Evolutionary conservation across 176 grass and related monocot genomes (phyloP).

Genomic region (Carex parvula): DNA sequence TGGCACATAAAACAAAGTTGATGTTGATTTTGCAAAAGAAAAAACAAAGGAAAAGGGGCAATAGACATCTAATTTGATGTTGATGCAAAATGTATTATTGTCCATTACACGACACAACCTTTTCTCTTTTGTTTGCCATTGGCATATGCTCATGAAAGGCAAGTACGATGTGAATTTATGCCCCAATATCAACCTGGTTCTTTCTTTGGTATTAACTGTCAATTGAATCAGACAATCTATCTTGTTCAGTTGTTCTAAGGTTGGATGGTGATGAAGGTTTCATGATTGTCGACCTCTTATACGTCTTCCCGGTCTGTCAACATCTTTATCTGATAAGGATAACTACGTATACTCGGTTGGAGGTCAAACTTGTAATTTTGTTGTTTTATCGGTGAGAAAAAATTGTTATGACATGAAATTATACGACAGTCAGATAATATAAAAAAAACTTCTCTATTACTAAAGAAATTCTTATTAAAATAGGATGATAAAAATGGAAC

Average conservation of each 20-base stretch:
- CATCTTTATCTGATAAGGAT: background rate
- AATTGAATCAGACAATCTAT: background rate
- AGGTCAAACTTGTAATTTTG: no score
- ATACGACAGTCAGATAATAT: no score
- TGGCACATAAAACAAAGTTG: background rate
- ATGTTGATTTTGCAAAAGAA: background rate
- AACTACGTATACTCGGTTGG: background rate
- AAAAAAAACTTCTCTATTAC: background rate
- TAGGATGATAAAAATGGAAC: background rate
- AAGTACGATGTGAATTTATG: background rate
- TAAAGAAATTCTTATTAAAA: background rate
- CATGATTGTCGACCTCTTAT: background rate
- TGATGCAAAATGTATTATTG: background rate
- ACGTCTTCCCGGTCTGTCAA: background rate
- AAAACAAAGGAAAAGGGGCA: background rate
- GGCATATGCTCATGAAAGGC: slow-evolving; percentile 4
- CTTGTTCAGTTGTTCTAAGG: background rate
- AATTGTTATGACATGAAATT: background rate
- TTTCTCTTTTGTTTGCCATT: slow-evolving; percentile 7
- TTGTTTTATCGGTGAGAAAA: no score
- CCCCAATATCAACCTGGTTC: background rate
- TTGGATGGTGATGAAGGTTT: background rate
- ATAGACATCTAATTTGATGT: background rate
- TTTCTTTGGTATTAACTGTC: background rate
- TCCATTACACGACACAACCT: background rate